Percentiles rank a stretch among this genome's conserved stretches.
These are phyloP conservation scores for Fremontodendron californicum DNA, from an alignment of 345 rosid genomes.

Conservation along the genomic window DNA sequence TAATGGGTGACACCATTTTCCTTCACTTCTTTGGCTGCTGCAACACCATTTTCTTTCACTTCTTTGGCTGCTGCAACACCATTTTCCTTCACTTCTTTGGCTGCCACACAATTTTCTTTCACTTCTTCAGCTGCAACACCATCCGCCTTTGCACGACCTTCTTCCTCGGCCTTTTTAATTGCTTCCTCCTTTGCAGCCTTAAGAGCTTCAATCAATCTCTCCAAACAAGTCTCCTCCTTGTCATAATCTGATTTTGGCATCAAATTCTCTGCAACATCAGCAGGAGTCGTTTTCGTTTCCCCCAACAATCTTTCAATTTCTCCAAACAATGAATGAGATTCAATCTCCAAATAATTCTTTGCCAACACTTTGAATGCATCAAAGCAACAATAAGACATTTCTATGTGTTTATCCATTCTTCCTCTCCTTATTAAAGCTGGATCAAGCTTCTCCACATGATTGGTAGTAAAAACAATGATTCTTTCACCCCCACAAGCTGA, in stretches of 20 bases:
- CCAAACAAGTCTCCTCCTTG: conserved; percentile 31
- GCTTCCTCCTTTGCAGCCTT: conserved; percentile 17
- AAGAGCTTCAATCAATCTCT: conserved; percentile 31
- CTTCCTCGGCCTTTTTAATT: conserved; percentile 2
- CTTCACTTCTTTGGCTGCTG: no score
- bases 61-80: no score
- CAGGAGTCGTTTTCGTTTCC: conserved; percentile 37
- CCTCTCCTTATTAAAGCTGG: conserved; percentile 45
- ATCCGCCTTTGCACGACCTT: not conserved
- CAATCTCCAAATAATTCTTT: conserved; percentile 37
- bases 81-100: not conserved
- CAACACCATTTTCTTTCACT: no score
- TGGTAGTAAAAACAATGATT: conserved; percentile 43
- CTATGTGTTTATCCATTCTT: conserved; percentile 52
- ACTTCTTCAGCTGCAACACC: not conserved
- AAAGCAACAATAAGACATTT: conserved; percentile 43
- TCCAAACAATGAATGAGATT: conserved; percentile 20
- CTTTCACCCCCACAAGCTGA: conserved; percentile 49
- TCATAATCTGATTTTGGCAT: conserved; percentile 31
- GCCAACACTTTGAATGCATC: conserved; percentile 48
- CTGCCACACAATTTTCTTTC: not conserved
- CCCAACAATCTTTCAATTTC: conserved; percentile 29
- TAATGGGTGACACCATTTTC: not conserved
- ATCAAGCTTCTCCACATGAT: conserved; percentile 43
- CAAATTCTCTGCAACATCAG: conserved; percentile 47